Base-by-base conservation (phyloP, 768 basidiomycete species). In the Panellus pusillus region DNA sequence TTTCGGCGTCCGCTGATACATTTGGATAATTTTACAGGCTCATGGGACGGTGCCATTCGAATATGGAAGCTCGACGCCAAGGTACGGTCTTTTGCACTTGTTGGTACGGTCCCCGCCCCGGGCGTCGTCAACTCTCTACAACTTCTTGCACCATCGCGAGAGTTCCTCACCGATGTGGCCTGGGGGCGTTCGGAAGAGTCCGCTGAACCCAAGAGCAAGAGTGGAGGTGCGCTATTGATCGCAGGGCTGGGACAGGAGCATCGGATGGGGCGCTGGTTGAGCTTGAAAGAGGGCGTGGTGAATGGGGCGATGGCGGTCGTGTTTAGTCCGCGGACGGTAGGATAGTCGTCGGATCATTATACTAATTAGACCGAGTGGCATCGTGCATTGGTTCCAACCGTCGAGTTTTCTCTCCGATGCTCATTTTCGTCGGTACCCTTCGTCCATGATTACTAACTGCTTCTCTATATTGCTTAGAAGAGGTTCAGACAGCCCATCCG, bases 121-220 rank as follows among this genome's bases (percentile, higher is more conserved):
- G 97, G 97, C 0, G 82, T 96, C 52, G 76, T 98, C 66, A 99
- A 99, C 72, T 92, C 93, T 5, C 75, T 98, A 3, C 93, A 96
- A 67, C 70, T 99, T 47, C 60, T 93, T n/a, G 68, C 82, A 0
- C 77, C 85, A 9, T 74, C 79, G 9, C 70, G 71, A 52, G 72
- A 77, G 6, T 74, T 80, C 20, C 78, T 80, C 65, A 63, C 72
- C 12, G 61, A 62, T 31, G 62, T 66, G 20, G 54, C 65, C 17
- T 77, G 76, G 80, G 63, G 58, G 35, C 63, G 63, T n/a, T 44
- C 57, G 11, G 47, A 55, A 7, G 37, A 41, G 40, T 61, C 69
- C 28, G 55, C 58, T 19, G 39, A 35, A 35, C 32, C 60, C 46
- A 48, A 61, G 60, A 48, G 57, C 61, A 51, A 59, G 41, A 12